These are phyloP conservation scores for Ophiocordyceps robertsii DNA, from an alignment of 2,329 filamentous ascomycete species.

Conservation along the genomic window DNA sequence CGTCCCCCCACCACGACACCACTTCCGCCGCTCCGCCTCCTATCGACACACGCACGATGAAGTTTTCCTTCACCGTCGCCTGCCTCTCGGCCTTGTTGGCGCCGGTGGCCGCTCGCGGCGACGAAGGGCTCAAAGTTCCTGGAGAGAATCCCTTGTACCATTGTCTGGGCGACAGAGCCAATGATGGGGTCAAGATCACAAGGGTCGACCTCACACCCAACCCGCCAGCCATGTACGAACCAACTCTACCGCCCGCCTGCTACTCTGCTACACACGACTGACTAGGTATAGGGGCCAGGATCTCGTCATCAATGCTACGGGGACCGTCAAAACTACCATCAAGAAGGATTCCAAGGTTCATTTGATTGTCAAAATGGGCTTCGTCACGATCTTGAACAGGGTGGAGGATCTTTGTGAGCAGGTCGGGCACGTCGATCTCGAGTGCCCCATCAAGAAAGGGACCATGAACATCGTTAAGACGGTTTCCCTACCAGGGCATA, in stretches of 20 bases:
- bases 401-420: slow-evolving; percentile 80
- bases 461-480: slow-evolving; percentile 61
- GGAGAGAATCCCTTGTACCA: slow-evolving; percentile 77
- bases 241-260: background rate
- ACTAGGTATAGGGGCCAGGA: slow-evolving; percentile 50
- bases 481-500: slow-evolving; percentile 72
- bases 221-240: slow-evolving; percentile 63
- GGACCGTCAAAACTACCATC: slow-evolving; percentile 60
- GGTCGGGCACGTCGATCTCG: slow-evolving; percentile 72
- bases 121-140: slow-evolving; percentile 51
- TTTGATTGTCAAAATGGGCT: slow-evolving; percentile 81
- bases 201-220: slow-evolving; percentile 74
- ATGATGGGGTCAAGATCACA: slow-evolving; percentile 64
- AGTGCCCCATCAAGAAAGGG: slow-evolving; percentile 80
- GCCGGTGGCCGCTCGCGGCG: slow-evolving; percentile 28
- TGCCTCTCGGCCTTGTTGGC: slow-evolving; percentile 31
- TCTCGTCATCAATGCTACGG: slow-evolving; percentile 66
- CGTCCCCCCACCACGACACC: background rate
- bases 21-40: background rate
- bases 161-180: slow-evolving; percentile 52
- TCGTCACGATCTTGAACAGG: slow-evolving; percentile 78
- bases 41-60: slow-evolving; percentile 13
- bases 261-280: slow-evolving; percentile 6
- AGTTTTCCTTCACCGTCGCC: slow-evolving; percentile 26
- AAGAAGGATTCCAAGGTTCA: slow-evolving; percentile 69